Percentiles rank a stretch among this genome's conserved stretches.
phyloP scores from a whole-genome alignment of 495 filamentous ascomycete species.

The Penicillium crystallinum region DNA sequence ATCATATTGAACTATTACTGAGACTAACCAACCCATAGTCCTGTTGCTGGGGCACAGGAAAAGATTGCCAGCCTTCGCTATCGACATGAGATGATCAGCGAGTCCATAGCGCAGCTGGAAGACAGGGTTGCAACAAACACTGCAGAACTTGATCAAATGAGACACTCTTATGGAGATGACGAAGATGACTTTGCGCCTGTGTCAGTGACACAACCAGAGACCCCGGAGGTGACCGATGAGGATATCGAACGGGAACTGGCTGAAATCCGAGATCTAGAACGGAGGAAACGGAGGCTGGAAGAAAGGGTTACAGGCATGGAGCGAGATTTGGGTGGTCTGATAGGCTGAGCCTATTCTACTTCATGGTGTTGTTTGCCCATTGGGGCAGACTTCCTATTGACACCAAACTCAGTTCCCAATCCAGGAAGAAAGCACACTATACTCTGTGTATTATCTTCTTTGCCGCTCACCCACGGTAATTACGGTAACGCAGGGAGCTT shows the following conservation, averaged over 20 bases:
- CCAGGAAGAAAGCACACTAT: background rate
- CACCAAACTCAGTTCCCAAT: background rate
- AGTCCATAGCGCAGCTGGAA: constrained; percentile 76
- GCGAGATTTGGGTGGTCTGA: constrained; percentile 63
- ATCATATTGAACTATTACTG: background rate
- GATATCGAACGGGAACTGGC: constrained; percentile 73
- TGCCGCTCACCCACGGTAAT: background rate
- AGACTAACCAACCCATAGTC: constrained; percentile 37
- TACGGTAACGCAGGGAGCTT: too few species aligned
- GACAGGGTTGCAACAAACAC: constrained; percentile 71
- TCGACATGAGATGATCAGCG: constrained; percentile 65
- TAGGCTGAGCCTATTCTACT: constrained; percentile 33
- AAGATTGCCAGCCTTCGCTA: constrained; percentile 66
- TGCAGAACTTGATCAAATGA: constrained; percentile 67
- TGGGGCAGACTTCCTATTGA: background rate
- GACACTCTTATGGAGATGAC: constrained; percentile 45
- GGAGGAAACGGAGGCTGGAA: constrained; percentile 70
- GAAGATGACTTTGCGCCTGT: constrained; percentile 28
- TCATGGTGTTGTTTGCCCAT: background rate
- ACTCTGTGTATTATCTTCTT: background rate
- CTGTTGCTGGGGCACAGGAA: constrained; percentile 76
- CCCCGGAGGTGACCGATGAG: constrained; percentile 59
- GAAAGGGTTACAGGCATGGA: constrained; percentile 72
- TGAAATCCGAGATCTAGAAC: constrained; percentile 71
- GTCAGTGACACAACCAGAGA: constrained; percentile 42